These are phyloP conservation scores for Xylariaceae sp. DNA, from an alignment of 2,329 filamentous ascomycete species.

Conservation along the genomic window DNA sequence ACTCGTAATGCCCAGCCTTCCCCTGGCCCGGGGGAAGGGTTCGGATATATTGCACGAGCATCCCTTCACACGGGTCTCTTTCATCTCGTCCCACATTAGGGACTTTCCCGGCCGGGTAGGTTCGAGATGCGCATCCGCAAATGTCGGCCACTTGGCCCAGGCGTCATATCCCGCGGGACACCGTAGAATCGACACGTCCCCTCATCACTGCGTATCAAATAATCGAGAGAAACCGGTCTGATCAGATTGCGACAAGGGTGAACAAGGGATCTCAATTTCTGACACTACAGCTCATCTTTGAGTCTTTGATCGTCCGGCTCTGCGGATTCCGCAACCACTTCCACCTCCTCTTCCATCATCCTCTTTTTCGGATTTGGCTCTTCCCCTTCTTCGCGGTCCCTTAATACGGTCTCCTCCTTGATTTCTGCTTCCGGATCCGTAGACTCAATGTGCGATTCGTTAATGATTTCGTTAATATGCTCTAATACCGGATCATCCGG, in stretches of 20 bases:
- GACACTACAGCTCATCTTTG: slow-evolving; percentile 38
- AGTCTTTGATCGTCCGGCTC: slow-evolving; percentile 29
- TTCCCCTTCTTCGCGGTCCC: slow-evolving; percentile 30
- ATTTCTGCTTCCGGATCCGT: slow-evolving; percentile 18
- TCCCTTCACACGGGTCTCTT: slow-evolving; percentile 2
- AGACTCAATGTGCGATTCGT: slow-evolving; percentile 21
- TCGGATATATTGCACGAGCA: slow-evolving; percentile 3
- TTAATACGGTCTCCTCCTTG: slow-evolving; percentile 30
- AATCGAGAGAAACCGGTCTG: background rate
- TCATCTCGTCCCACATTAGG: background rate
- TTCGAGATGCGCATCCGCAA: background rate
- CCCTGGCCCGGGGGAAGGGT: slow-evolving; percentile 12
- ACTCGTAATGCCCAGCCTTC: background rate
- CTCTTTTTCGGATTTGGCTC: slow-evolving; percentile 27
- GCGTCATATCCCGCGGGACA: background rate
- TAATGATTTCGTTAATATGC: slow-evolving; percentile 51
- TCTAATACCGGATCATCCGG: slow-evolving; percentile 42
- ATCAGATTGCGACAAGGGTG: background rate
- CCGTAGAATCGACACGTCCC: no score
- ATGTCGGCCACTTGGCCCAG: background rate
- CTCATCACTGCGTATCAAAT: background rate
- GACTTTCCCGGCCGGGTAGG: background rate
- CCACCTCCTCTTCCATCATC: slow-evolving; percentile 31
- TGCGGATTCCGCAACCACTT: slow-evolving; percentile 18
- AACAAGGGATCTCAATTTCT: slow-evolving; percentile 20